Evolutionary conservation across 2,329 filamentous ascomycete species (phyloP), one percentile per base, ranked within the genome.

Genomic region (Neophaeococcomyces aloes): DNA sequence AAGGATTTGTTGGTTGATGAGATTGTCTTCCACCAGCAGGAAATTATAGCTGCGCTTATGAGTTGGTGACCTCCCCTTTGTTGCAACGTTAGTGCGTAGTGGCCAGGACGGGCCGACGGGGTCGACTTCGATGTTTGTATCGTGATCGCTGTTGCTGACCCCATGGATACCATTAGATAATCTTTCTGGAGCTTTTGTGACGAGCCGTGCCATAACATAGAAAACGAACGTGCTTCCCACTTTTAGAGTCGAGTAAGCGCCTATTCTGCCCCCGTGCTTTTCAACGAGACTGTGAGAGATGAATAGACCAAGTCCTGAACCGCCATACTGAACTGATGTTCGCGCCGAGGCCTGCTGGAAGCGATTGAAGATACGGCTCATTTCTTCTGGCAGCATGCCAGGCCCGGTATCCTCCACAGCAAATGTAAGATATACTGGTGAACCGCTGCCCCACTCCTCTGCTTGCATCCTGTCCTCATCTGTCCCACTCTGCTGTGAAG

Each of bases 251-350:
- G 70, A 73, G 14, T 67, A 65, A 0, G 88, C 79, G 1, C 83
- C 83, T 33, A 89, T 87, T 49, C 84, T 78, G 2, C 85, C 84
- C 13, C 83, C 82, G 58, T 87, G 83, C 10, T 87, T 66, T 57
- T 89, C 84, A 0, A 82, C 84, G 11, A 89, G 69, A 43, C 84
- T 76, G 15, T 83, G 74, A 29, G 79, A 83, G 50, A 89, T 87
- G 60, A 86, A 88, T 0, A 89, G 67, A 0, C 85, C 84, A 1
- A 89, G 70, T 0, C 85, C 84, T 0, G 79, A 84, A 0, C 85
- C 84, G 14, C 84, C 84, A 51, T 88, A 87, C 55, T 86, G 77
- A 11, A 86, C 78, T 51, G 86, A 83, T 0, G 83, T 87, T 40
- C 76, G 76, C 2, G 81, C 79, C 13, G 76, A 84, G 1, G 82